These are phyloP conservation scores for Boletus vermiculosoides DNA, from an alignment of 768 basidiomycete species.

Conservation along the genomic window DNA sequence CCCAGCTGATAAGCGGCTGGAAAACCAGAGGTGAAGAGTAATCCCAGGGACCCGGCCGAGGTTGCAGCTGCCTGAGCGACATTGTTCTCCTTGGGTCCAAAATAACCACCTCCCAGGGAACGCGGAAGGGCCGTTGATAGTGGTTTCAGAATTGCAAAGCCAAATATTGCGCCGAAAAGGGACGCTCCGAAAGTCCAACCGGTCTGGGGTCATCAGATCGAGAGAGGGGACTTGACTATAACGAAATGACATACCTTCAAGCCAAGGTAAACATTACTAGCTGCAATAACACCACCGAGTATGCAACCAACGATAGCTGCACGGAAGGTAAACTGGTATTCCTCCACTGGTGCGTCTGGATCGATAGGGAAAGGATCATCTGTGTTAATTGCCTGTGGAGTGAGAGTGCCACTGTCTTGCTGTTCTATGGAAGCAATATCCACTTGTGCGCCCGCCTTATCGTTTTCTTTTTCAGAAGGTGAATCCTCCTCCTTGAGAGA, in stretches of 20 bases:
- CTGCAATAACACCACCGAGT: background rate
- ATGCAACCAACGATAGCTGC: background rate
- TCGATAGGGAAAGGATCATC: constrained; percentile 1
- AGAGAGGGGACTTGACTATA: too few species aligned
- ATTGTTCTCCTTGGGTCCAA: constrained; percentile 3
- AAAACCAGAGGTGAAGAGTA: constrained; percentile 1
- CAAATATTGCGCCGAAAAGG: constrained; percentile 1
- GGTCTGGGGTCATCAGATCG: background rate
- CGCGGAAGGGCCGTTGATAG: background rate
- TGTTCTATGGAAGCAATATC: constrained; percentile 7
- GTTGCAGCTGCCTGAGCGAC: constrained; percentile 1
- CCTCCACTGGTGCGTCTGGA: background rate
- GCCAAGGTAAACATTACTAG: constrained; percentile 1
- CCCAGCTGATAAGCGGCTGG: background rate
- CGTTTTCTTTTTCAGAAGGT: constrained; percentile 4
- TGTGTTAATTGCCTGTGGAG: background rate
- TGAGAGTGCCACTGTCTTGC: background rate
- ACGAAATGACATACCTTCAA: background rate
- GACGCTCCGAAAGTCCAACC: constrained; percentile 2
- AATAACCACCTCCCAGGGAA: background rate
- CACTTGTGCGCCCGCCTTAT: background rate
- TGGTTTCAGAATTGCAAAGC: constrained; percentile 1
- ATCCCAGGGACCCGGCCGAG: background rate
- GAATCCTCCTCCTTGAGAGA: background rate
- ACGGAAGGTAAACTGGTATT: background rate